These are phyloP conservation scores for Pharnaceum exiguum DNA, from an alignment of 148 eudicot genomes.

Conservation along the genomic window DNA sequence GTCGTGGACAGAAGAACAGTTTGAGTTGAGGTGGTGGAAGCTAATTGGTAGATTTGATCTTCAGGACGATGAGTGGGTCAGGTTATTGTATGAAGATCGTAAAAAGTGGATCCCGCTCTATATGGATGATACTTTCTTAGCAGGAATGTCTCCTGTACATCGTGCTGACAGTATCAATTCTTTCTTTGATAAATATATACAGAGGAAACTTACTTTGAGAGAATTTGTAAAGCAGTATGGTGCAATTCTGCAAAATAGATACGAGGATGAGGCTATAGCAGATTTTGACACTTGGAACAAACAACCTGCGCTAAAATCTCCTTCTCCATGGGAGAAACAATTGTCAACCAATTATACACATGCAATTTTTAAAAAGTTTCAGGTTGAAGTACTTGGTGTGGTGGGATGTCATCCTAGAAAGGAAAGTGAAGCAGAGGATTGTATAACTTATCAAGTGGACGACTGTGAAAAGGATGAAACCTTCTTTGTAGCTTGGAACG, in stretches of 20 bases:
- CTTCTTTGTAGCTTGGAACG: slow-evolving; percentile 43
- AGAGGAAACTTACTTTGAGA: slow-evolving; percentile 42
- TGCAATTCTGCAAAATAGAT: slow-evolving; percentile 39
- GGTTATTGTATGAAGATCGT: slow-evolving; percentile 43
- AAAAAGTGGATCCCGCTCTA: slow-evolving; percentile 42
- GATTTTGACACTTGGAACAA: slow-evolving; percentile 58
- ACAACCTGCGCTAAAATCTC: slow-evolving; percentile 53
- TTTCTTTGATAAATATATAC: slow-evolving; percentile 47
- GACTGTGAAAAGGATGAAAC: slow-evolving; percentile 48
- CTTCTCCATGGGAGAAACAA: slow-evolving; percentile 60
- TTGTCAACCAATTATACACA: slow-evolving; percentile 48
- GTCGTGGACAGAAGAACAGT: slow-evolving; percentile 46
- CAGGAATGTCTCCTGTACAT: slow-evolving; percentile 41
- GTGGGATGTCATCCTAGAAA: slow-evolving; percentile 56
- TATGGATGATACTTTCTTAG: slow-evolving; percentile 37
- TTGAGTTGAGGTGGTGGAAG: slow-evolving; percentile 54
- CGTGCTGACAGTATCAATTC: slow-evolving; percentile 41
- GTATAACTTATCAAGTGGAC: slow-evolving; percentile 37
- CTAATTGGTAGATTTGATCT: slow-evolving; percentile 49
- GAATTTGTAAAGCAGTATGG: slow-evolving; percentile 52
- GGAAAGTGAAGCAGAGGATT: slow-evolving; percentile 28
- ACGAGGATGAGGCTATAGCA: slow-evolving; percentile 50
- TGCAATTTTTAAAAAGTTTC: slow-evolving; percentile 51
- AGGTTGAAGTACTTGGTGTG: slow-evolving; percentile 54
- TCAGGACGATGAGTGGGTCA: slow-evolving; percentile 41